Evolutionary conservation across 2,329 filamentous ascomycete species (phyloP).

Genomic region (Alternaria brassicicola): DNA sequence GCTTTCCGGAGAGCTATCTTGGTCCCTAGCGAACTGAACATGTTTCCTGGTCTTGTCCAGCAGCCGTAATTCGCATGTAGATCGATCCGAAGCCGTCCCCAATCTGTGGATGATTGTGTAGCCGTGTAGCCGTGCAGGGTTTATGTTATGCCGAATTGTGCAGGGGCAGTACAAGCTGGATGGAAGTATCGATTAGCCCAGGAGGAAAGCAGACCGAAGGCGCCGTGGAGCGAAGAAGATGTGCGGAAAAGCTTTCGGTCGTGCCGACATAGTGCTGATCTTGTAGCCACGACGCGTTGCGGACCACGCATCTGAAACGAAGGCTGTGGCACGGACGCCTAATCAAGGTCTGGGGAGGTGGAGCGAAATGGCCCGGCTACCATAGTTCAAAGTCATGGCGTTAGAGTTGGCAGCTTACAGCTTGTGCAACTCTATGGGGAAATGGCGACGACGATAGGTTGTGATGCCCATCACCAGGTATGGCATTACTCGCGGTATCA

Average conservation of each 20-base stretch:
- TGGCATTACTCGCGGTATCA: slow-evolving; percentile 4
- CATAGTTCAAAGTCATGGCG: not conserved
- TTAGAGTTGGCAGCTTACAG: not conserved
- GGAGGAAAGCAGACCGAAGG: not conserved
- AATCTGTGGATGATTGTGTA: not conserved
- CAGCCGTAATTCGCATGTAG: not conserved
- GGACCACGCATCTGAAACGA: slow-evolving; percentile 35
- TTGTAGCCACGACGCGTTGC: slow-evolving; percentile 27
- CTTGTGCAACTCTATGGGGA: not conserved
- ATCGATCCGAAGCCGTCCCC: slow-evolving; percentile 4
- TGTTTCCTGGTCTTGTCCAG: slow-evolving; percentile 32
- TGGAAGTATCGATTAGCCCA: not conserved
- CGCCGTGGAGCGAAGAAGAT: slow-evolving; percentile 5
- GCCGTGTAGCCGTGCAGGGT: slow-evolving; percentile 7
- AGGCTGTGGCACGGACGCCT: slow-evolving; percentile 35
- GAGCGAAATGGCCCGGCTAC: slow-evolving; percentile 1
- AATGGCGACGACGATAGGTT: not conserved
- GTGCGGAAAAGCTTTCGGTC: slow-evolving; percentile 9
- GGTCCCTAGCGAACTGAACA: slow-evolving; percentile 63
- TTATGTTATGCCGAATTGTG: slow-evolving; percentile 1
- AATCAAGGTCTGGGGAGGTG: slow-evolving; percentile 4
- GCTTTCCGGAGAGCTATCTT: slow-evolving; percentile 65
- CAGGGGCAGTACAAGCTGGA: not conserved
- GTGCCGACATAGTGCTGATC: slow-evolving; percentile 25
- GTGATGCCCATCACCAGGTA: not conserved